These are phyloP conservation scores for Tulasnella sp. DNA, from an alignment of 768 basidiomycete genomes.

Conservation along the genomic window DNA sequence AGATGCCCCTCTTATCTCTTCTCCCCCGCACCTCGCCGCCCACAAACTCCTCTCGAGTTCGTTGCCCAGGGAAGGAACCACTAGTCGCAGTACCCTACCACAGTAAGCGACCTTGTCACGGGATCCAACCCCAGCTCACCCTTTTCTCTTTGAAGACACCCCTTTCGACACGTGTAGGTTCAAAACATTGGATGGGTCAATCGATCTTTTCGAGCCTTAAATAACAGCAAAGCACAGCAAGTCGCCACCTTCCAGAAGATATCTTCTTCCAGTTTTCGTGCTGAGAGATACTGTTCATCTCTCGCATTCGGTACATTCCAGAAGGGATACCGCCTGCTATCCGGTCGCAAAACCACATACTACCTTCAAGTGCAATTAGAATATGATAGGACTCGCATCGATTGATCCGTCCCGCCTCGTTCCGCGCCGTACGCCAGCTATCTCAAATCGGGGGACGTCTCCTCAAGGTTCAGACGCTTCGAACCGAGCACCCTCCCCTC, in stretches of 20 bases:
- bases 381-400: neutral
- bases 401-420: neutral
- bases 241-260: neutral
- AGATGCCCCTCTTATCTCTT: neutral
- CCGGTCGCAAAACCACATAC: neutral
- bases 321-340: neutral
- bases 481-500: neutral
- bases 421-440: neutral
- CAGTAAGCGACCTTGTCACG: neutral
- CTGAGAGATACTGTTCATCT: neutral
- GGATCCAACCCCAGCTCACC: neutral
- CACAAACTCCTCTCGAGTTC: neutral
- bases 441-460: neutral
- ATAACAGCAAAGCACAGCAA: neutral
- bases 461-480: neutral
- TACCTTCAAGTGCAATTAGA: neutral
- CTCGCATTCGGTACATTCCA: neutral
- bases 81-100: neutral
- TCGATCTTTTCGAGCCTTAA: neutral
- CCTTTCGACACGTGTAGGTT: too few species aligned
- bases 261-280: neutral
- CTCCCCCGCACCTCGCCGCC: neutral
- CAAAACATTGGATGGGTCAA: neutral
- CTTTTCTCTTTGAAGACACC: neutral
- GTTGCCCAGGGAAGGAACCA: too few species aligned